Conservation (phyloP, 139 green algal species). For the Nannochloris sp. region DNA sequence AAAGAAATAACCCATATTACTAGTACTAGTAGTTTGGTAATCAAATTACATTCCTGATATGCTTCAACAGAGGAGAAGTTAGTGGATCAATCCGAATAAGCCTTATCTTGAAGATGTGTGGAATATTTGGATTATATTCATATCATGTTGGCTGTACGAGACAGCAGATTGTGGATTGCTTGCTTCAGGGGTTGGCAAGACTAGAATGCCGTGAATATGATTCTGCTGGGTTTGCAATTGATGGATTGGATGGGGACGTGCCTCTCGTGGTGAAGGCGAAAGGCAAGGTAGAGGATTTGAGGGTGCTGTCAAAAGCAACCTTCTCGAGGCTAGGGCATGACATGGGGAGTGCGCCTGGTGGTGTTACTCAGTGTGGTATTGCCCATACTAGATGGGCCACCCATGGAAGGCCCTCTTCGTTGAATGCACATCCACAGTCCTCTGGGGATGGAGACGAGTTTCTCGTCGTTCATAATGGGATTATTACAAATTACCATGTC, state of each 20-base stretch:
- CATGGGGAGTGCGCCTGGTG: neutral
- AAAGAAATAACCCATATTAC: too few relatives aligned
- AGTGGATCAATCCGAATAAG: too few relatives aligned
- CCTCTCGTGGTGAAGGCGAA: slow-evolving; percentile 64
- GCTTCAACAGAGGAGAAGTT: too few relatives aligned
- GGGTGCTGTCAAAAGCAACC: slow-evolving; percentile 18
- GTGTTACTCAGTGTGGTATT: slow-evolving; percentile 71
- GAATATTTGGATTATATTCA: slow-evolving; percentile 96
- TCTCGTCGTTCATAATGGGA: slow-evolving; percentile 98
- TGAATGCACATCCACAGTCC: slow-evolving; percentile 85
- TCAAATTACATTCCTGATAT: too few relatives aligned
- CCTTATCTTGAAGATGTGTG: slow-evolving; percentile 77
- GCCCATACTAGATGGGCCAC: slow-evolving; percentile 98
- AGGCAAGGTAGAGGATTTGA: slow-evolving; percentile 88
- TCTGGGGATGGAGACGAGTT: slow-evolving; percentile 62
- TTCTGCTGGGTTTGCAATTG: slow-evolving; percentile 81
- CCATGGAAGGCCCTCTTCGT: slow-evolving; percentile 69
- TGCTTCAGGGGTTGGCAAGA: slow-evolving; percentile 80
- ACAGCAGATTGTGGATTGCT: slow-evolving; percentile 66
- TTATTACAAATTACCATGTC: slow-evolving; percentile 97
- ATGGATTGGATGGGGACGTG: slow-evolving; percentile 27
- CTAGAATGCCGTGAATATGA: slow-evolving; percentile 98
- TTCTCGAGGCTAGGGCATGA: slow-evolving; percentile 3
- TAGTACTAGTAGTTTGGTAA: too few relatives aligned
- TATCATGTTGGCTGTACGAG: slow-evolving; percentile 51